Conservation (phyloP, 2,329 filamentous ascomycete genomes). For the Epichloe elymi region DNA sequence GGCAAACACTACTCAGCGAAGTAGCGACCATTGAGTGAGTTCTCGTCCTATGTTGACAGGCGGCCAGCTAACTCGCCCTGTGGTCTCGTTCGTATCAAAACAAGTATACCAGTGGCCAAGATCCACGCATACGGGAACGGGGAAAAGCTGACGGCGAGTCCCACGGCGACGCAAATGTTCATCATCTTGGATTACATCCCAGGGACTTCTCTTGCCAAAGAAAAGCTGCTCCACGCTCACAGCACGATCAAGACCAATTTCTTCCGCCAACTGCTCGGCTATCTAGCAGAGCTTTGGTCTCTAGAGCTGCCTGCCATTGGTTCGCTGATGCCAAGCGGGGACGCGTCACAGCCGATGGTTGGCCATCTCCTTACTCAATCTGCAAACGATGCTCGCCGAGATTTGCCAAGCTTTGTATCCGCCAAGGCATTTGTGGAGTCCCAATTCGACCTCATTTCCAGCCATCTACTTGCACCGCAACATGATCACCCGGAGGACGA, state of each 20-base stretch:
- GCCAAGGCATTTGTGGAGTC: constrained; percentile 2
- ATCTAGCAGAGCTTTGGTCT: background rate
- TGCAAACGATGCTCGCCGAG: constrained; percentile 3
- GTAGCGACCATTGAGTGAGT: too few species aligned
- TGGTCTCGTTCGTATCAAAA: constrained; percentile 8
- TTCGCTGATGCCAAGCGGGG: background rate
- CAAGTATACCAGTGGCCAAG: constrained; percentile 12
- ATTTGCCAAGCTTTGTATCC: constrained; percentile 2
- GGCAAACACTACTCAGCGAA: background rate
- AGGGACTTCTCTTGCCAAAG: too few species aligned
- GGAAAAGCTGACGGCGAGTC: constrained; percentile 1
- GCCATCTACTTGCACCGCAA: constrained; percentile 5
- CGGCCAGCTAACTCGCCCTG: background rate
- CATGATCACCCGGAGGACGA: constrained; percentile 5
- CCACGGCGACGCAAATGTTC: constrained; percentile 1
- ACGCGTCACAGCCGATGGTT: background rate
- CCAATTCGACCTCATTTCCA: constrained; percentile 2
- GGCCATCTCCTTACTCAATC: background rate
- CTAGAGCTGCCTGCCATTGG: constrained; percentile 2
- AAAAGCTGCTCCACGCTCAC: too few species aligned
- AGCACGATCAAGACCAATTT: too few species aligned
- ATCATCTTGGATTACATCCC: background rate
- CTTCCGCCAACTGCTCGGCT: too few species aligned
- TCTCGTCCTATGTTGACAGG: too few species aligned
- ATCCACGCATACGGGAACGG: constrained; percentile 10